Percentiles rank a stretch among this genome's conserved stretches.
phyloP scores from a whole-genome alignment of 108 stramenopile genomes.

The Cyclotella baltica region DNA sequence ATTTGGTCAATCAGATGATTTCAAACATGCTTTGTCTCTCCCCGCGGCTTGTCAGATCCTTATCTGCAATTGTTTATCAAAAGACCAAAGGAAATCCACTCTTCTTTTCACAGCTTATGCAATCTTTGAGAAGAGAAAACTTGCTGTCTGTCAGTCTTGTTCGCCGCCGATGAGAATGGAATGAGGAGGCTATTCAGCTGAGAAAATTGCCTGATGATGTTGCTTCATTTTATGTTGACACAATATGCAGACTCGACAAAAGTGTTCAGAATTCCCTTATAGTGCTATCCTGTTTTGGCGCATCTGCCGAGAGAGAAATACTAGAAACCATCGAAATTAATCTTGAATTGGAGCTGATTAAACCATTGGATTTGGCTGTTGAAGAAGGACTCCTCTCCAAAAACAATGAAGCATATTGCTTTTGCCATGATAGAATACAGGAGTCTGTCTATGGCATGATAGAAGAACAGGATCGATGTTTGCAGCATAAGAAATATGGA shows the following conservation, averaged over 20 bases:
- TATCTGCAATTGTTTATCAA: conserved; percentile 22
- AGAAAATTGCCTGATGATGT: conserved; percentile 13
- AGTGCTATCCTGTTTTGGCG: conserved; percentile 24
- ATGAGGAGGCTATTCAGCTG: neutral
- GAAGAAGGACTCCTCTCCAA: conserved; percentile 16
- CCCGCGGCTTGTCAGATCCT: conserved; percentile 13
- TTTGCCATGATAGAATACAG: conserved; percentile 29
- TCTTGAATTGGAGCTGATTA: neutral
- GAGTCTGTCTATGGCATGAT: conserved; percentile 40
- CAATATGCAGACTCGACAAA: conserved; percentile 3
- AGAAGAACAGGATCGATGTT: conserved; percentile 6
- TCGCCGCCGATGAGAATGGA: conserved; percentile 3
- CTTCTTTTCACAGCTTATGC: conserved; percentile 25
- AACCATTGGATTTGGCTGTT: conserved; percentile 13
- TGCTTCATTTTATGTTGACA: conserved; percentile 7
- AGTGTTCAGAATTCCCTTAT: conserved; percentile 12
- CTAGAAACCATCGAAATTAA: conserved; percentile 9
- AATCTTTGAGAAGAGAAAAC: neutral
- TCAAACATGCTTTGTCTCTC: conserved; percentile 26
- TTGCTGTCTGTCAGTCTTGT: conserved; percentile 10
- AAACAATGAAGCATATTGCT: conserved; percentile 11
- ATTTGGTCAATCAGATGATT: conserved; percentile 20
- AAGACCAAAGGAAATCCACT: conserved; percentile 43
- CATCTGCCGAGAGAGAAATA: neutral
- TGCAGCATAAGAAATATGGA: conserved; percentile 19